phyloP scores from a whole-genome alignment of 176 grass and related monocot genomes.

The Cocos nucifera region DNA sequence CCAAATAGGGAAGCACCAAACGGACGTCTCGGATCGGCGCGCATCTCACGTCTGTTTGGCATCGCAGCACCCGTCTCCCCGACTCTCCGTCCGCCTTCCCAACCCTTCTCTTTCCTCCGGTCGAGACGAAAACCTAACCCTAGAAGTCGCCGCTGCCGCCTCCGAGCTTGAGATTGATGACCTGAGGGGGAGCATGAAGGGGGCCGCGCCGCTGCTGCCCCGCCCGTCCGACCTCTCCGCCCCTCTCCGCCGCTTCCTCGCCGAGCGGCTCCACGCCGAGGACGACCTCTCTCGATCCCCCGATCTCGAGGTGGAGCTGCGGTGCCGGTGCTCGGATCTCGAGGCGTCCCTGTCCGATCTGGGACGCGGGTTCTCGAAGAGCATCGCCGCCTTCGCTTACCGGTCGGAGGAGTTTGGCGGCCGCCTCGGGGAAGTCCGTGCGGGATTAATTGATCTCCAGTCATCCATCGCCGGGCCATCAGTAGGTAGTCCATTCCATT shows the following conservation, averaged over 20 bases:
- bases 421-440: slow-evolving; percentile 28
- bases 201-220: slow-evolving; percentile 6
- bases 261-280: slow-evolving; percentile 30
- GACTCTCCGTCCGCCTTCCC: neutral
- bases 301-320: slow-evolving; percentile 52
- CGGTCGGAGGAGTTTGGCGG: slow-evolving; percentile 26
- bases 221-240: slow-evolving; percentile 21
- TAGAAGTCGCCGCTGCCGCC: neutral
- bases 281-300: slow-evolving; percentile 48
- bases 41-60: too few species aligned
- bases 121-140: slow-evolving; percentile 12
- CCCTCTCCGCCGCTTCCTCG: slow-evolving; percentile 34
- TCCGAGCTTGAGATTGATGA: too few species aligned
- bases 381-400: slow-evolving; percentile 25
- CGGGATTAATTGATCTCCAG: slow-evolving; percentile 33
- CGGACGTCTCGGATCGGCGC: too few species aligned
- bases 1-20: too few species aligned
- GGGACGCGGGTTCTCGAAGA: slow-evolving; percentile 12
- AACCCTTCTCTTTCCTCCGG: slow-evolving; percentile 6
- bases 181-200: slow-evolving; percentile 14
- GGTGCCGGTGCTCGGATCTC: slow-evolving; percentile 48
- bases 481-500: slow-evolving; percentile 13
- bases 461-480: slow-evolving; percentile 13
- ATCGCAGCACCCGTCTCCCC: too few species aligned
- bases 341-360: slow-evolving; percentile 39